phyloP scores from a whole-genome alignment of 1,284 basidiomycete genomes.

The Rhodofomes roseus region DNA sequence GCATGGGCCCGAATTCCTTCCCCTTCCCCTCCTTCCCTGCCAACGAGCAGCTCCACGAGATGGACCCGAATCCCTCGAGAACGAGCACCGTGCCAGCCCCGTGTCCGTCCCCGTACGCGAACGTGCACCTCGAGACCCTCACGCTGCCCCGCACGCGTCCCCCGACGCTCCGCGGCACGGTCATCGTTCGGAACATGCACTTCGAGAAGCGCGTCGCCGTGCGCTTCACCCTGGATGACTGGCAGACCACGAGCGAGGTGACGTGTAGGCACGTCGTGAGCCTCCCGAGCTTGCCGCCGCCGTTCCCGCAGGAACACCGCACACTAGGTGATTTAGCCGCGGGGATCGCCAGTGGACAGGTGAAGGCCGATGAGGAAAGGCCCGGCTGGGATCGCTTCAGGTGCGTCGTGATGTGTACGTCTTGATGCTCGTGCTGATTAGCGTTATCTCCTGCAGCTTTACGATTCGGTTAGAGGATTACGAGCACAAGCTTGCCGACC shows the following conservation, averaged over 20 bases:
- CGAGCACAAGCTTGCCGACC: constrained; percentile 57
- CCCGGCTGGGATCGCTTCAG: constrained; percentile 34
- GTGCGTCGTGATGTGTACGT: constrained; percentile 18
- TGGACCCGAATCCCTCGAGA: constrained; percentile 32
- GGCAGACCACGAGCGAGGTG: constrained; percentile 92
- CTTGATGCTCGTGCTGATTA: not conserved
- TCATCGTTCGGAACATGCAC: constrained; percentile 81
- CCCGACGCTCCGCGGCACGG: constrained; percentile 38
- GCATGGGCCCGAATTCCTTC: constrained; percentile 13
- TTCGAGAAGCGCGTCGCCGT: constrained; percentile 88
- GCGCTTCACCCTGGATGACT: constrained; percentile 90
- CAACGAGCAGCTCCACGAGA: constrained; percentile 32
- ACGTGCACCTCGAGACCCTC: constrained; percentile 51
- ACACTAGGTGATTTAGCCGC: constrained; percentile 33
- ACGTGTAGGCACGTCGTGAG: constrained; percentile 61
- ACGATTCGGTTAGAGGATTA: constrained; percentile 75
- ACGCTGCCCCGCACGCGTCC: constrained; percentile 35
- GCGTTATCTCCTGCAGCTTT: constrained; percentile 34
- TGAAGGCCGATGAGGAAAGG: constrained; percentile 18
- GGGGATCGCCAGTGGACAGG: constrained; percentile 19
- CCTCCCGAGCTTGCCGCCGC: constrained; percentile 42
- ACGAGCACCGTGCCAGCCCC: constrained; percentile 42
- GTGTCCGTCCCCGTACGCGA: constrained; percentile 33
- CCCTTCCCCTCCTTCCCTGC: constrained; percentile 20
- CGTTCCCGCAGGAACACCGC: constrained; percentile 26